Conservation (phyloP, 345 rosid species). For the Gossypium sturtianum region DNA sequence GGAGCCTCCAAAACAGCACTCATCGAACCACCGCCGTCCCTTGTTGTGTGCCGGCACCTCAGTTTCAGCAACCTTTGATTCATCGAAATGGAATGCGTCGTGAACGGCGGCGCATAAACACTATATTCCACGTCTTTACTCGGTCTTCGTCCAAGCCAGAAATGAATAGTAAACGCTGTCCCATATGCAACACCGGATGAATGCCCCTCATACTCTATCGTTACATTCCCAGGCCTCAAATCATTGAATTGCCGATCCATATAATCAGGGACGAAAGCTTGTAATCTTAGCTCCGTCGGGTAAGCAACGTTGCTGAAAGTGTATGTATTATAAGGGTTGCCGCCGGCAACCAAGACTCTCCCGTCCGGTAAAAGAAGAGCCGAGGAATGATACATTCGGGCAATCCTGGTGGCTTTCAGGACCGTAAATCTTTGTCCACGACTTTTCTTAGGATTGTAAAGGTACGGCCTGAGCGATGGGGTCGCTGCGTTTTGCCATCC, state of each 20-base stretch:
- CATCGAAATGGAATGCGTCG: conserved; percentile 45
- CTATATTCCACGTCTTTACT: conserved; percentile 20
- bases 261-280: conserved; percentile 40
- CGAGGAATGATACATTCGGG: conserved; percentile 54
- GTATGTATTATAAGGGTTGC: conserved; percentile 48
- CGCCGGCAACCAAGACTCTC: conserved; percentile 44
- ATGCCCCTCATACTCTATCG: conserved; percentile 10
- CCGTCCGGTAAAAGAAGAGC: conserved; percentile 49
- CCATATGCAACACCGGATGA: conserved; percentile 16
- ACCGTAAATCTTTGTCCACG: conserved; percentile 26
- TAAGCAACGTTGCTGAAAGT: conserved; percentile 26
- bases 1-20: conserved; percentile 34
- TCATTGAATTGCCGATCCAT: conserved; percentile 28
- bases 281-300: conserved; percentile 53
- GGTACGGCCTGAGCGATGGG: conserved; percentile 27
- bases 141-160: conserved; percentile 22
- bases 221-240: conserved; percentile 31
- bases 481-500: conserved; percentile 27
- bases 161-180: conserved; percentile 20
- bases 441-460: conserved; percentile 28
- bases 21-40: conserved; percentile 14
- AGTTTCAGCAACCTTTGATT: conserved; percentile 52
- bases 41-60: conserved; percentile 12
- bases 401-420: conserved; percentile 35
- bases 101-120: conserved; percentile 35